Evolutionary conservation across 352 stramenopile genomes (phyloP).

Genomic region (Globisporangium spiculum): DNA sequence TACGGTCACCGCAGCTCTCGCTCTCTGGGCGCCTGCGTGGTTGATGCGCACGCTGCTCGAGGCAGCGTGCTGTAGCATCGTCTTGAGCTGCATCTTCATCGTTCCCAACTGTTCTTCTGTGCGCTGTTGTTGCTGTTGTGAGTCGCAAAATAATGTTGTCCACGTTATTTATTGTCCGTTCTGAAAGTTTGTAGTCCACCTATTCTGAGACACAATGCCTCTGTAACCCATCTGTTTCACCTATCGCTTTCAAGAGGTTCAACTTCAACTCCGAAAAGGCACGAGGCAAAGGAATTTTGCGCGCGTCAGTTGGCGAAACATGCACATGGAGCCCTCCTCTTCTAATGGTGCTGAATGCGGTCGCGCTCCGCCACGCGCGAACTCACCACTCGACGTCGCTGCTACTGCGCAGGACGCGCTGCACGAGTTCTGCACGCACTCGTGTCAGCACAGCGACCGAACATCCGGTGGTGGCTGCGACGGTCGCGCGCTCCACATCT

Average conservation of each 20-base stretch:
- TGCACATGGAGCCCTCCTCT: constrained; percentile 6
- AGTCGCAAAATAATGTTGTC: not conserved
- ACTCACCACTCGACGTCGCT: not conserved
- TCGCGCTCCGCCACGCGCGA: not conserved
- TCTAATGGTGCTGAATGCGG: not conserved
- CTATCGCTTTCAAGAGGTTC: constrained; percentile 10
- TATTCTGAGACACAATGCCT: not conserved
- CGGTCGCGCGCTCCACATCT: constrained; percentile 25
- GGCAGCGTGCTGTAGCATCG: not conserved
- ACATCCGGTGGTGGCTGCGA: constrained; percentile 12
- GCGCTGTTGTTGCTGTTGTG: not conserved
- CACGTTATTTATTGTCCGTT: not conserved
- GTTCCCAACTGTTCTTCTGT: constrained; percentile 2
- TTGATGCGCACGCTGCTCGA: constrained; percentile 4
- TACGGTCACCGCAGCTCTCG: no score
- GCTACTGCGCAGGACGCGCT: constrained; percentile 12
- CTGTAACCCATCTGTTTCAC: not conserved
- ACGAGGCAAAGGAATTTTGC: not conserved
- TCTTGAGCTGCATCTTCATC: constrained; percentile 9
- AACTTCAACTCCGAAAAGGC: constrained; percentile 19
- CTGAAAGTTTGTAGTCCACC: not conserved
- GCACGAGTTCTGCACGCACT: constrained; percentile 32
- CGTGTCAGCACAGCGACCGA: constrained; percentile 6
- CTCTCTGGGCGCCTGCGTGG: not conserved
- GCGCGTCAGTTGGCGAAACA: not conserved